These are phyloP conservation scores for Fraxinus dipetala DNA, from an alignment of 305 asterid species.

Conservation along the genomic window DNA sequence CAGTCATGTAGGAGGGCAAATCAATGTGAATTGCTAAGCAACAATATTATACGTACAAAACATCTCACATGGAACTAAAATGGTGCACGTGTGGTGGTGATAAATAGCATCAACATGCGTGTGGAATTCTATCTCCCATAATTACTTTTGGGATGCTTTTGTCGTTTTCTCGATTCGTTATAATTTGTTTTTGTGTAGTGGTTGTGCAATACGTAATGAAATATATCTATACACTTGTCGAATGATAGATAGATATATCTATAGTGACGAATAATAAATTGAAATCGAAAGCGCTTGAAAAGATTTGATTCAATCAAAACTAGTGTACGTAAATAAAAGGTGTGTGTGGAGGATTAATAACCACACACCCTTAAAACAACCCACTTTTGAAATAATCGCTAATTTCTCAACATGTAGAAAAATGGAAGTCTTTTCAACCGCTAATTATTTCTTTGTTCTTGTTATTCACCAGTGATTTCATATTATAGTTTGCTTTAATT, in stretches of 20 bases:
- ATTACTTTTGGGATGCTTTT: background rate
- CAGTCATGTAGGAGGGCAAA: constrained; percentile 7
- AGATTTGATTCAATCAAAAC: background rate
- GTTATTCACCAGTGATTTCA: background rate
- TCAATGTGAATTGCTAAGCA: constrained; percentile 6
- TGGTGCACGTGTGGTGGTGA: constrained; percentile 10
- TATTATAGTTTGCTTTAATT: background rate
- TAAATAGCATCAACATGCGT: background rate
- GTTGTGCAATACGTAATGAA: background rate
- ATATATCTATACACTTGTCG: background rate
- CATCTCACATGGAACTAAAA: constrained; percentile 5
- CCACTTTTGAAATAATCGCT: background rate
- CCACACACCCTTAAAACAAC: background rate
- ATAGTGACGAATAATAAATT: background rate
- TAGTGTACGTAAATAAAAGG: background rate
- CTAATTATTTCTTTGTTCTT: background rate
- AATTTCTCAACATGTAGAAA: background rate
- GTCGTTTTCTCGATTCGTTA: background rate
- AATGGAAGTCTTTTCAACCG: background rate
- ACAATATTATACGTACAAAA: background rate
- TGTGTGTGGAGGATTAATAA: background rate
- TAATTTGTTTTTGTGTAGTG: background rate
- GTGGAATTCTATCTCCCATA: background rate
- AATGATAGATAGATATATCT: background rate
- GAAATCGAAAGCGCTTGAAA: background rate